A percentile compares a stretch with the other conserved stretches of the same genome.
phyloP scores from a whole-genome alignment of 352 stramenopile species.

The Plasmopara muralis region DNA sequence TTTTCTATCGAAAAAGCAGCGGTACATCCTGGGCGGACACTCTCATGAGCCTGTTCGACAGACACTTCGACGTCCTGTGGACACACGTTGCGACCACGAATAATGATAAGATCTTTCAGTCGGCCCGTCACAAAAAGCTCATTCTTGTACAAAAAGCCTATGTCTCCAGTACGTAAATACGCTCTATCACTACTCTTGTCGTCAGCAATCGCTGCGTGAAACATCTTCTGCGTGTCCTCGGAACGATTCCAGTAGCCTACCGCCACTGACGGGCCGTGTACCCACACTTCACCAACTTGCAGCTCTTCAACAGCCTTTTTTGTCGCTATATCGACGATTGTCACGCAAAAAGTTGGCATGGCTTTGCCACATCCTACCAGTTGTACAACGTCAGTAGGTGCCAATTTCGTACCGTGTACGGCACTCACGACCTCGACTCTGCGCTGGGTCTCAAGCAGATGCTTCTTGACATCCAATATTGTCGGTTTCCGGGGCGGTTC shows the following conservation, averaged over 20 bases:
- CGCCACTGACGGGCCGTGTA: slow-evolving; percentile 74
- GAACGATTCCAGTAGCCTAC: slow-evolving; percentile 68
- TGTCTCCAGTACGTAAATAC: slow-evolving; percentile 65
- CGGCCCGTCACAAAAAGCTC: slow-evolving; percentile 74
- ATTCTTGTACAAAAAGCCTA: slow-evolving; percentile 59
- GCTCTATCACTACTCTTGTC: slow-evolving; percentile 30
- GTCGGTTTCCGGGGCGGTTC: slow-evolving; percentile 51
- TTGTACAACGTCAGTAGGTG: slow-evolving; percentile 35
- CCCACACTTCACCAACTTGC: slow-evolving; percentile 90
- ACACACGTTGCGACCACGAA: slow-evolving; percentile 70
- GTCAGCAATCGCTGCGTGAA: slow-evolving; percentile 39
- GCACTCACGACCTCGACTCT: slow-evolving; percentile 27
- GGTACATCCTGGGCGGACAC: slow-evolving; percentile 65
- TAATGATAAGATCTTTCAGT: slow-evolving; percentile 82
- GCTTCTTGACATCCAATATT: slow-evolving; percentile 63
- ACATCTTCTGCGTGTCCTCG: slow-evolving; percentile 68
- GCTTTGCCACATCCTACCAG: slow-evolving; percentile 77
- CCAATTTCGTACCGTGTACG: slow-evolving; percentile 15
- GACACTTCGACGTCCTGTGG: slow-evolving; percentile 75
- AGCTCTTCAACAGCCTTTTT: slow-evolving; percentile 39
- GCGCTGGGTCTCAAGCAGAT: slow-evolving; percentile 47
- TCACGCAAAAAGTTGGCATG: slow-evolving; percentile 68
- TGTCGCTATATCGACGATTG: slow-evolving; percentile 61
- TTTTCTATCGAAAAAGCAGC: slow-evolving; percentile 79
- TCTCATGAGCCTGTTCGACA: slow-evolving; percentile 53